Conservation (phyloP, 495 filamentous ascomycete genomes). For the Penicillium verhagenii region DNA sequence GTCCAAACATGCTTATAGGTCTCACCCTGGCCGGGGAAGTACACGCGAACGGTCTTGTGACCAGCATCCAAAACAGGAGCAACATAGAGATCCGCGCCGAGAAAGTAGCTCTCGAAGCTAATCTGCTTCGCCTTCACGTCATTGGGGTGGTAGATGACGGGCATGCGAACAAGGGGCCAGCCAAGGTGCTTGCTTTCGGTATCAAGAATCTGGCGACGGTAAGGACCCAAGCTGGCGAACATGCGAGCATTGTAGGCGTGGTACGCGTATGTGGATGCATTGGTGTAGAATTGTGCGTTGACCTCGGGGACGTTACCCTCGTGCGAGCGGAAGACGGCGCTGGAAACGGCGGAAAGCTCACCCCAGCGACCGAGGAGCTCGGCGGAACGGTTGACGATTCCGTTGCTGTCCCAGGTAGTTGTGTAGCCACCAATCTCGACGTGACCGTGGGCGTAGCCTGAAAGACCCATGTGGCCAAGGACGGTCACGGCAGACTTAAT, state of each 20-base stretch:
- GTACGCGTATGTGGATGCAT: constrained; percentile 20
- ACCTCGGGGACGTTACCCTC: constrained; percentile 25
- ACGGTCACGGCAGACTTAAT: constrained; percentile 28
- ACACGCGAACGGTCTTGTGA: constrained; percentile 18
- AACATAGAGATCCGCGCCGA: constrained; percentile 24
- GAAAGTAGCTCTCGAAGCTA: constrained; percentile 28
- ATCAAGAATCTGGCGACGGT: constrained; percentile 23
- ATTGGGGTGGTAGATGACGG: constrained; percentile 24
- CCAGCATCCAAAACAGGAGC: constrained; percentile 23
- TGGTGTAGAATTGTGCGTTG: constrained; percentile 27
- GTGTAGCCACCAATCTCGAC: constrained; percentile 27
- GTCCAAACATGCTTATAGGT: constrained; percentile 24
- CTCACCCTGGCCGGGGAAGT: constrained; percentile 20
- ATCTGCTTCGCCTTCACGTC: constrained; percentile 19
- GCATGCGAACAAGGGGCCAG: constrained; percentile 28
- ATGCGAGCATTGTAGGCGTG: constrained; percentile 26
- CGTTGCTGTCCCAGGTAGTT: constrained; percentile 18
- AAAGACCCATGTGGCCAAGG: constrained; percentile 28
- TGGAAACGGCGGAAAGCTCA: constrained; percentile 23
- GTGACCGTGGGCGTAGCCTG: constrained; percentile 25
- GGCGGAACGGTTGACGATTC: constrained; percentile 22
- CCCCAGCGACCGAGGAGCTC: constrained; percentile 28
- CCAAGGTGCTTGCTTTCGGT: constrained; percentile 23
- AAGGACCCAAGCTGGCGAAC: constrained; percentile 21
- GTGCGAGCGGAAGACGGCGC: constrained; percentile 25